Conservation (phyloP, 2,329 filamentous ascomycete genomes). For the Xylariales sp. region DNA sequence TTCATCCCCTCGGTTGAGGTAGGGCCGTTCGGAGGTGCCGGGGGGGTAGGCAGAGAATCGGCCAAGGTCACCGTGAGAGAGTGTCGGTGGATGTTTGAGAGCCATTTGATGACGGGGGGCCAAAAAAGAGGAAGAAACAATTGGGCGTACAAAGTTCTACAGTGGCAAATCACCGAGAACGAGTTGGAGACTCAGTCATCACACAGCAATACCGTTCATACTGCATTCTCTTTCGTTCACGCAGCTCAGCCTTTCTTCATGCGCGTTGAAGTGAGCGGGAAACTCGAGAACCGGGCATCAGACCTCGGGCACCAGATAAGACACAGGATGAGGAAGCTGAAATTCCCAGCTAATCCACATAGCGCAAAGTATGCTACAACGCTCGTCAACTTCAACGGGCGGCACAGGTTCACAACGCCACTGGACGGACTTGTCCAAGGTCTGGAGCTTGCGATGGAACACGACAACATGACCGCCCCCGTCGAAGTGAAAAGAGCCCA, state of each 20-base stretch:
- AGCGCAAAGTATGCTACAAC: constrained; percentile 40
- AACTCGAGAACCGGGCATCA: constrained; percentile 42
- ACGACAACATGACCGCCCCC: constrained; percentile 40
- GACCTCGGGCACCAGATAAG: constrained; percentile 39
- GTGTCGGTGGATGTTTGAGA: constrained; percentile 46
- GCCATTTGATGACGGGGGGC: constrained; percentile 36
- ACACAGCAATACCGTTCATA: constrained; percentile 47
- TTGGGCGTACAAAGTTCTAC: constrained; percentile 44
- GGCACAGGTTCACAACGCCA: constrained; percentile 35
- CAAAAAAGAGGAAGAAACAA: constrained; percentile 33
- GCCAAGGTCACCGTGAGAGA: constrained; percentile 35
- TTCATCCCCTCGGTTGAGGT: constrained; percentile 40
- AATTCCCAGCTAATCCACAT: constrained; percentile 36
- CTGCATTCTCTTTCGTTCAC: constrained; percentile 50
- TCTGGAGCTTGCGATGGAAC: constrained; percentile 42
- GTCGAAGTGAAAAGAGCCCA: constrained; percentile 32
- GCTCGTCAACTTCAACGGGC: constrained; percentile 42
- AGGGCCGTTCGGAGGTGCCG: constrained; percentile 38
- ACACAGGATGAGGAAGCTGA: constrained; percentile 40
- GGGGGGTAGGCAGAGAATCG: constrained; percentile 42
- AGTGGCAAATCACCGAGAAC: constrained; percentile 49
- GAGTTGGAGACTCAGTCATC: constrained; percentile 44
- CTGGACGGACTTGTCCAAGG: constrained; percentile 42
- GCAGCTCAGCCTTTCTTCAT: constrained; percentile 48
- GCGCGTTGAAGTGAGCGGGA: constrained; percentile 48